Percentiles rank a stretch among this genome's conserved stretches.
Evolutionary conservation across 2,329 filamentous ascomycete genomes (phyloP).

Genomic region (Helotiales sp.): DNA sequence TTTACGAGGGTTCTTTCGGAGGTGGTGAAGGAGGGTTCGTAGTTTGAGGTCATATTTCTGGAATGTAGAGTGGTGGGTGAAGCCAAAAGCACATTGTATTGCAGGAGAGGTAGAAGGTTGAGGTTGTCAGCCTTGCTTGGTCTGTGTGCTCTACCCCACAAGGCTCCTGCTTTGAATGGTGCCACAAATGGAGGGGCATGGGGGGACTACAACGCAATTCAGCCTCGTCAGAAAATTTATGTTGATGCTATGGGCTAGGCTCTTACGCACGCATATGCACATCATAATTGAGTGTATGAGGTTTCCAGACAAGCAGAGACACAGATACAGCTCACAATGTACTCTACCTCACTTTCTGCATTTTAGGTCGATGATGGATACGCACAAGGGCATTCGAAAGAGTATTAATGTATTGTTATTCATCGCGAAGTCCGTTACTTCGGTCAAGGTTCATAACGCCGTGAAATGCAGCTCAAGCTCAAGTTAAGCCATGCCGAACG

Average conservation of each 20-base stretch:
- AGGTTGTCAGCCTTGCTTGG: conserved; percentile 3
- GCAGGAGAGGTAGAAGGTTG: neutral
- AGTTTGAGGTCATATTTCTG: neutral
- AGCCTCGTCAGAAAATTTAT: neutral
- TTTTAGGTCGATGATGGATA: neutral
- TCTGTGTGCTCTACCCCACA: neutral
- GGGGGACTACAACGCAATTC: too few relatives aligned
- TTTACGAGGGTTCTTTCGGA: neutral
- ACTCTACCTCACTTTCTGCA: neutral
- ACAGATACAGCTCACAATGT: too few relatives aligned
- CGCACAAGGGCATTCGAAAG: neutral
- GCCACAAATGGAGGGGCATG: neutral
- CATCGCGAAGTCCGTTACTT: neutral
- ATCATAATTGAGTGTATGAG: neutral
- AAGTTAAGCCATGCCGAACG: conserved; percentile 20
- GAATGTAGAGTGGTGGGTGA: neutral
- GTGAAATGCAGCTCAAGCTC: neutral
- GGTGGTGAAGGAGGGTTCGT: neutral
- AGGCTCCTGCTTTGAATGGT: neutral
- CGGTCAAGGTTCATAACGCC: neutral
- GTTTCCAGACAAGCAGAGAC: too few relatives aligned
- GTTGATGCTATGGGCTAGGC: too few relatives aligned
- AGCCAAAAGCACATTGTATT: neutral
- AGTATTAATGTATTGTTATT: neutral
- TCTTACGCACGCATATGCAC: neutral